A percentile compares a stretch with the other conserved stretches of the same genome.
Conservation (phyloP, 2,329 filamentous ascomycete species). For the Lasiodiplodia hormozganensis region DNA sequence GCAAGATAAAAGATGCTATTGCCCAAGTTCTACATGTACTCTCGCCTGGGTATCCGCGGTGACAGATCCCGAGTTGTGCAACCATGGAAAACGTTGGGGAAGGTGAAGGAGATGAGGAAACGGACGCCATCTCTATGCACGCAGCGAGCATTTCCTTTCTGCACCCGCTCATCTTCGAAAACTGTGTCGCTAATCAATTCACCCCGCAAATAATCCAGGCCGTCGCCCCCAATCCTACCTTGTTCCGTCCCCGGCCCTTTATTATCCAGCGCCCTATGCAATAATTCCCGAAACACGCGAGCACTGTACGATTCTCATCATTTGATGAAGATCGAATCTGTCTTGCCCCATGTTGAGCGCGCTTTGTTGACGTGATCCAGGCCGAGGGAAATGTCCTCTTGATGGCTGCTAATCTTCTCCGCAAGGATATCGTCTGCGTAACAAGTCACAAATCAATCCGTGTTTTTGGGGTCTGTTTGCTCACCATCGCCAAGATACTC, state of each 20-base stretch:
- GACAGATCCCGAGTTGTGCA: conserved; percentile 1
- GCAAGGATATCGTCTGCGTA: conserved; percentile 54
- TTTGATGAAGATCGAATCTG: conserved; percentile 60
- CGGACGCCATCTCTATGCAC: conserved; percentile 26
- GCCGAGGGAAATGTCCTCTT: conserved; percentile 51
- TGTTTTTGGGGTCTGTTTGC: conserved; percentile 39
- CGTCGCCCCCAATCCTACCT: conserved; percentile 1
- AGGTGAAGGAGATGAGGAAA: conserved; percentile 3
- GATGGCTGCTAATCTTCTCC: conserved; percentile 45
- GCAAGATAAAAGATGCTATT: conserved; percentile 18
- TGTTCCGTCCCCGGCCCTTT: conserved; percentile 8
- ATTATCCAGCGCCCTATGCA: conserved; percentile 26
- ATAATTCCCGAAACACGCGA: conserved; percentile 20
- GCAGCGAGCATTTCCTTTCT: conserved; percentile 8
- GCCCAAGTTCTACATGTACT: conserved; percentile 21
- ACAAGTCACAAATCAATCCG: conserved; percentile 28
- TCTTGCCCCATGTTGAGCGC: conserved; percentile 64
- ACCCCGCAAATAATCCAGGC: conserved; percentile 23
- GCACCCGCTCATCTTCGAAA: conserved; percentile 8
- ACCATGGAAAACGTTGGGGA: conserved; percentile 2
- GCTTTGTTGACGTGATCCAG: conserved; percentile 70
- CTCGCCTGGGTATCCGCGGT: conserved; percentile 1
- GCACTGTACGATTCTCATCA: conserved; percentile 13
- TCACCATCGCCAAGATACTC: conserved; percentile 87
- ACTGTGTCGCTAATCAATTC: conserved; percentile 25